Evolutionary conservation across 2,329 filamentous ascomycete species (phyloP).

Genomic region (Grosmannia clavigera): DNA sequence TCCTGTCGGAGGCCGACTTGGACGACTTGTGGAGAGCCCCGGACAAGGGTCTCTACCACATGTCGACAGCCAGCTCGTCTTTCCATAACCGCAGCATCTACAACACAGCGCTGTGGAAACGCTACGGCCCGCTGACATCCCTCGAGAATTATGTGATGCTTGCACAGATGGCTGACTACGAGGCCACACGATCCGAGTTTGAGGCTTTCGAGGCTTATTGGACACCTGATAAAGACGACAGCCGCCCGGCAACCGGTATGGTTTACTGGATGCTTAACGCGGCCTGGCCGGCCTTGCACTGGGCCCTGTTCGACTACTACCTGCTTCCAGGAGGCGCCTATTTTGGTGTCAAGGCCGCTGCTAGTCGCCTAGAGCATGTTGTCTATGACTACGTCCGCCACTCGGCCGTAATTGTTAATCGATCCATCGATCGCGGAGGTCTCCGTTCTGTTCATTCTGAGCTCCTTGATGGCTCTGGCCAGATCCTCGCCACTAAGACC

Average conservation of each 20-base stretch:
- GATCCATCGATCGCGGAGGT: constrained; percentile 27
- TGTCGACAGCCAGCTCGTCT: constrained; percentile 40
- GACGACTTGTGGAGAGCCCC: constrained; percentile 44
- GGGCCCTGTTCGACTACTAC: constrained; percentile 54
- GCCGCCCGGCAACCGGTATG: constrained; percentile 42
- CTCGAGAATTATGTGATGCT: constrained; percentile 48
- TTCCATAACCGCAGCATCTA: constrained; percentile 47
- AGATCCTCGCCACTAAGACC: constrained; percentile 18
- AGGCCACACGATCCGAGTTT: constrained; percentile 47
- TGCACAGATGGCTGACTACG: constrained; percentile 50
- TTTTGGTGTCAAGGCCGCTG: constrained; percentile 40
- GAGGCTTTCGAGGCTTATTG: constrained; percentile 43
- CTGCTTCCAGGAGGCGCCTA: constrained; percentile 44
- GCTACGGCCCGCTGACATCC: constrained; percentile 38
- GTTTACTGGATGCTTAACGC: constrained; percentile 59
- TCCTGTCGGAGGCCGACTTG: constrained; percentile 37
- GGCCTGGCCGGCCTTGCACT: constrained; percentile 53
- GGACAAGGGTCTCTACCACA: constrained; percentile 43
- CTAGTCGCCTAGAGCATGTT: constrained; percentile 34
- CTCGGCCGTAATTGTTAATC: constrained; percentile 42
- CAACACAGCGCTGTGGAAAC: constrained; percentile 38
- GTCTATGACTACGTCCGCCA: constrained; percentile 38
- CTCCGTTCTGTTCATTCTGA: constrained; percentile 32
- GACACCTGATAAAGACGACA: constrained; percentile 17
- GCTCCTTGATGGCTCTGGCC: constrained; percentile 35